A percentile compares a stretch with the other conserved stretches of the same genome.
Evolutionary conservation across 192 early-diverging fungal genomes (phyloP).

Genomic region (Entomortierella chlamydospora): DNA sequence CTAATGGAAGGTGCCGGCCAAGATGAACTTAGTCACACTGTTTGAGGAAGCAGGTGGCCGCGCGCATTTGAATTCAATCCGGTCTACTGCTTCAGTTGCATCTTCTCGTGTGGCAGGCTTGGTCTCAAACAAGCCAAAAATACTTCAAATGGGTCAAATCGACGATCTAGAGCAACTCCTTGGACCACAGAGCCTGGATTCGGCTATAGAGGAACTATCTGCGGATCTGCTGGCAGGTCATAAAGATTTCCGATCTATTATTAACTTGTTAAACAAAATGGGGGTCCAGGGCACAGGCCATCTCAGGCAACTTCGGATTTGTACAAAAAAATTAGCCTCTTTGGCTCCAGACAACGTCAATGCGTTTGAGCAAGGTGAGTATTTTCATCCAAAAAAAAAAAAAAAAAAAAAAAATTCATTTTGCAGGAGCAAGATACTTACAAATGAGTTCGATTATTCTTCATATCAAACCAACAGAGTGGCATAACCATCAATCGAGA

Average conservation of each 20-base stretch:
- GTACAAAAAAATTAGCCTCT: constrained; percentile 17
- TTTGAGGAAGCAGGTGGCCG: constrained; percentile 26
- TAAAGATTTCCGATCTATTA: constrained; percentile 35
- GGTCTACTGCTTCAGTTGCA: constrained; percentile 6
- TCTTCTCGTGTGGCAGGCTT: background rate
- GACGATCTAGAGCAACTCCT: constrained; percentile 26
- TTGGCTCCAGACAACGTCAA: constrained; percentile 32
- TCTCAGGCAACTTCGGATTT: constrained; percentile 37
- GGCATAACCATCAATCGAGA: constrained; percentile 46
- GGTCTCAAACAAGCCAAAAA: background rate
- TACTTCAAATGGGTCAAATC: constrained; percentile 29
- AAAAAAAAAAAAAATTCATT: background rate
- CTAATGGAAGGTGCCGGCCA: constrained; percentile 16
- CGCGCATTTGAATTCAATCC: background rate
- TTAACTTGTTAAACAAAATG: constrained; percentile 30
- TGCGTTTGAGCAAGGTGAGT: constrained; percentile 45
- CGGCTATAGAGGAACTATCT: background rate
- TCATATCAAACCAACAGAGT: constrained; percentile 13
- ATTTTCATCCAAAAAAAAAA: background rate
- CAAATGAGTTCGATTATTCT: too few species aligned
- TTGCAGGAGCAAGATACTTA: too few species aligned
- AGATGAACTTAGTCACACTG: constrained; percentile 20
- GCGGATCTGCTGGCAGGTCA: constrained; percentile 35
- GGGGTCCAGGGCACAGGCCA: constrained; percentile 37
- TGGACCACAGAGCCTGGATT: constrained; percentile 6